Evolutionary conservation across 306 rosid genomes (phyloP).

Genomic region (Crataegus laevigata): DNA sequence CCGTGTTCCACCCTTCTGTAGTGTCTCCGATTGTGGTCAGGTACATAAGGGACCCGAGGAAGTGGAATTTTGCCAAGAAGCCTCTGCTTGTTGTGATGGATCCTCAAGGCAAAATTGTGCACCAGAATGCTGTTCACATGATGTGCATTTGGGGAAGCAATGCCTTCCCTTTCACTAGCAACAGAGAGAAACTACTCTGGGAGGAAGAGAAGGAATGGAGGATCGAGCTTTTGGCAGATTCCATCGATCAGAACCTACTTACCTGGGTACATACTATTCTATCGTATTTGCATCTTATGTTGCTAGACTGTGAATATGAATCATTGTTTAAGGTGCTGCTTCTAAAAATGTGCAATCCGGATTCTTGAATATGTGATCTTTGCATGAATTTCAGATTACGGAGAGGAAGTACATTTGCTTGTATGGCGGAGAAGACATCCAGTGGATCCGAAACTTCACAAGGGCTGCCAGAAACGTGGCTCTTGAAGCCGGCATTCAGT

Average conservation of each 20-base stretch:
- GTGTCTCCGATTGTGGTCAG: constrained; percentile 30
- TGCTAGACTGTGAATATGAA: not conserved
- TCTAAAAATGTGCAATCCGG: not conserved
- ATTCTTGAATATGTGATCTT: not conserved
- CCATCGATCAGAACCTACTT: constrained; percentile 20
- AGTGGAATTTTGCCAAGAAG: constrained; percentile 47
- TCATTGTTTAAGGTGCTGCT: not conserved
- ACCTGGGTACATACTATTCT: constrained; percentile 33
- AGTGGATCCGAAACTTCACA: constrained; percentile 54
- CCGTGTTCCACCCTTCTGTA: constrained; percentile 29
- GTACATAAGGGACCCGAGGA: constrained; percentile 41
- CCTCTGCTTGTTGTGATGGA: constrained; percentile 55
- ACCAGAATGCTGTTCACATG: constrained; percentile 57
- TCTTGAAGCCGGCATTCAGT: constrained; percentile 12
- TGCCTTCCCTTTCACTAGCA: constrained; percentile 47
- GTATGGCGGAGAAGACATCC: constrained; percentile 56
- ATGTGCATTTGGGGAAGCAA: constrained; percentile 75
- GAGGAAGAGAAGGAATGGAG: constrained; percentile 58
- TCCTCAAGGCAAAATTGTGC: constrained; percentile 43
- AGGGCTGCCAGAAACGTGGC: constrained; percentile 18
- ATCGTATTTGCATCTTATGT: not conserved
- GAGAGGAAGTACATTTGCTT: constrained; percentile 39
- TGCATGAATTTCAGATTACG: not conserved
- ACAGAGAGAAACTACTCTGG: constrained; percentile 54
- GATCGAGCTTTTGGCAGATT: constrained; percentile 39